Conservation (phyloP, 148 eudicot species). For the Spergularia marina region DNA sequence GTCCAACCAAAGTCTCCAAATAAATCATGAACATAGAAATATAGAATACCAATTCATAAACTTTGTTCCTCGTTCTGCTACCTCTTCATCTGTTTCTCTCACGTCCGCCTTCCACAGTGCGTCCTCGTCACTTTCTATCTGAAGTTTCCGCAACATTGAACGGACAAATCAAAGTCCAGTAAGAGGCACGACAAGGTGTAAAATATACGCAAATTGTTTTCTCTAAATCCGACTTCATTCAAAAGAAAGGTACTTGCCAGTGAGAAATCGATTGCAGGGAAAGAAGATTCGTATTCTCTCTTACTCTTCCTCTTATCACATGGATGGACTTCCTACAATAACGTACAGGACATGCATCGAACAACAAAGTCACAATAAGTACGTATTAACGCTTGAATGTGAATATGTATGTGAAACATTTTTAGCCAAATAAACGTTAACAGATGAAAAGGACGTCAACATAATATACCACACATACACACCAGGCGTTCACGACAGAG, state of each 20-base stretch:
- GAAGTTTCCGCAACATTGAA: slow-evolving; percentile 4
- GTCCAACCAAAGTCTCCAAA: too few species aligned
- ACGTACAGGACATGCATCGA: too few species aligned
- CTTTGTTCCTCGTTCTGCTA: slow-evolving; percentile 70
- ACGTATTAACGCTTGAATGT: too few species aligned
- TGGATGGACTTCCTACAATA: slow-evolving; percentile 58
- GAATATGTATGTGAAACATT: too few species aligned
- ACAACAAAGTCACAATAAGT: too few species aligned
- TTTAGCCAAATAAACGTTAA: too few species aligned
- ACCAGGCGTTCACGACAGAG: slow-evolving; percentile 78
- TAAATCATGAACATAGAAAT: too few species aligned
- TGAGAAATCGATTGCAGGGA: slow-evolving; percentile 93
- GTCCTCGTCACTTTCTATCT: slow-evolving; percentile 83
- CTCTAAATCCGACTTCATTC: not conserved
- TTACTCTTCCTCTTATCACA: slow-evolving; percentile 84
- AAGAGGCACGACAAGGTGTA: too few species aligned
- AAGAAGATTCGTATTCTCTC: slow-evolving; percentile 59
- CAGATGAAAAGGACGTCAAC: too few species aligned
- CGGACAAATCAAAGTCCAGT: too few species aligned
- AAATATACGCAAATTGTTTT: too few species aligned
- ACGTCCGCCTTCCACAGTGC: slow-evolving; percentile 54
- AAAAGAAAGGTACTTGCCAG: slow-evolving; percentile 48
- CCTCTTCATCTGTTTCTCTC: slow-evolving; percentile 61
- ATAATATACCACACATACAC: too few species aligned
- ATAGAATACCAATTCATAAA: slow-evolving; percentile 73